Evolutionary conservation across 257 asterid genomes (phyloP).

Genomic region (Nicotiana otophora): DNA sequence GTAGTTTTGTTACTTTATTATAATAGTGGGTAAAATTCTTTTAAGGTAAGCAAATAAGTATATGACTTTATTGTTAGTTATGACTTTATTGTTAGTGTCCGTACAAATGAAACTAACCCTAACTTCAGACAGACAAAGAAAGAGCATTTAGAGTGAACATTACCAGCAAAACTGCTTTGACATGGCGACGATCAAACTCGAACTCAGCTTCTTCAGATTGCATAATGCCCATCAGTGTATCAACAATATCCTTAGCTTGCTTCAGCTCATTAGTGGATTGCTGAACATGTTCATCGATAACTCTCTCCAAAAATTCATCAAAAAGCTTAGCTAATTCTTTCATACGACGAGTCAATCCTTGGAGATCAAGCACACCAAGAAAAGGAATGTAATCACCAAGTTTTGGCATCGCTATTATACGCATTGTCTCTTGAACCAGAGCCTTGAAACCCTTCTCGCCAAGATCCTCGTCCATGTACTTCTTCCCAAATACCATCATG

Average conservation of each 20-base stretch:
- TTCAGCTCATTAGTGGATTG: neutral
- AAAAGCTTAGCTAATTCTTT: constrained; percentile 11
- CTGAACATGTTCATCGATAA: neutral
- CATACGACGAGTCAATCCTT: constrained; percentile 13
- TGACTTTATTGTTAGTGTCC: too few relatives aligned
- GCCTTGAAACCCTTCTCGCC: neutral
- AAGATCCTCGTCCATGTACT: neutral
- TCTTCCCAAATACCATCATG: constrained; percentile 6
- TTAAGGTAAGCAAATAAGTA: too few relatives aligned
- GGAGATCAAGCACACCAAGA: constrained; percentile 8
- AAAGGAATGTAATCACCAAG: constrained; percentile 5
- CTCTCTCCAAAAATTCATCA: constrained; percentile 10
- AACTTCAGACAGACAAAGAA: too few relatives aligned
- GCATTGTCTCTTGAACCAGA: neutral
- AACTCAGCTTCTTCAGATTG: too few relatives aligned
- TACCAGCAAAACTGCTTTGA: too few relatives aligned
- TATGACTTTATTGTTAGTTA: too few relatives aligned
- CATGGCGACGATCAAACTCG: too few relatives aligned
- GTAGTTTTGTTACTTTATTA: too few relatives aligned
- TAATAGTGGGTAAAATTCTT: too few relatives aligned
- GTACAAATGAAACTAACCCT: too few relatives aligned
- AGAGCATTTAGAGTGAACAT: too few relatives aligned
- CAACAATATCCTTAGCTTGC: neutral
- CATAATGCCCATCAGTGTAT: neutral
- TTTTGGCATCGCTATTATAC: neutral